Evolutionary conservation across 257 asterid species (phyloP).

Genomic region (Solanum sitiens): DNA sequence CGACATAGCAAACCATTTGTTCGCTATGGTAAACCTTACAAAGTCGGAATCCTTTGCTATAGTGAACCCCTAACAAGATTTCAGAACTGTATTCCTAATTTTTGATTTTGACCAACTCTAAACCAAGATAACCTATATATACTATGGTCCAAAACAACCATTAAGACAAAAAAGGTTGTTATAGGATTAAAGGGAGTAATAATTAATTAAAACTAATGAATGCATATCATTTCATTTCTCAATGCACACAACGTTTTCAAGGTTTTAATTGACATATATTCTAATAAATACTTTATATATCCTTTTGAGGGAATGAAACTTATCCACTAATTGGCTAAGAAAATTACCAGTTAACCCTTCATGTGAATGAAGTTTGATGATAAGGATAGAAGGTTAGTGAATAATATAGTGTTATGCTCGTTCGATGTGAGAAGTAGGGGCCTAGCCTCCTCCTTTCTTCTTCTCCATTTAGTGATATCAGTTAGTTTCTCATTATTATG

Average conservation of each 20-base stretch:
- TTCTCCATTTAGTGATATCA: background rate
- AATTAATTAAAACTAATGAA: background rate
- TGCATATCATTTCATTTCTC: background rate
- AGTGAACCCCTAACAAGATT: background rate
- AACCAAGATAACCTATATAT: background rate
- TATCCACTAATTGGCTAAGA: background rate
- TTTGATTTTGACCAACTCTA: too few relatives aligned
- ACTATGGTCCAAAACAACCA: background rate
- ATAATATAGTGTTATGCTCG: background rate
- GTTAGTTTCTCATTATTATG: too few relatives aligned
- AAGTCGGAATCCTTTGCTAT: background rate
- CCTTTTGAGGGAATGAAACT: background rate
- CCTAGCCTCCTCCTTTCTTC: background rate
- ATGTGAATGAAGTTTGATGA: background rate
- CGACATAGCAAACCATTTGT: background rate
- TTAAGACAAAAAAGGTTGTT: background rate
- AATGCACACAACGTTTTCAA: background rate
- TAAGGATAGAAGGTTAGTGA: background rate
- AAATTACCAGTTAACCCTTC: background rate
- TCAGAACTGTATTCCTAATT: too few relatives aligned
- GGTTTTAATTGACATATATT: background rate
- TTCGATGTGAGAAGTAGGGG: background rate
- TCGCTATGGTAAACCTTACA: background rate
- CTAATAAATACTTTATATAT: background rate
- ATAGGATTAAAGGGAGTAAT: background rate